Evolutionary conservation across 78 protist genomes (phyloP), one percentile per base, ranked within the genome.

Genomic region (Dictyostelium intermedium): DNA sequence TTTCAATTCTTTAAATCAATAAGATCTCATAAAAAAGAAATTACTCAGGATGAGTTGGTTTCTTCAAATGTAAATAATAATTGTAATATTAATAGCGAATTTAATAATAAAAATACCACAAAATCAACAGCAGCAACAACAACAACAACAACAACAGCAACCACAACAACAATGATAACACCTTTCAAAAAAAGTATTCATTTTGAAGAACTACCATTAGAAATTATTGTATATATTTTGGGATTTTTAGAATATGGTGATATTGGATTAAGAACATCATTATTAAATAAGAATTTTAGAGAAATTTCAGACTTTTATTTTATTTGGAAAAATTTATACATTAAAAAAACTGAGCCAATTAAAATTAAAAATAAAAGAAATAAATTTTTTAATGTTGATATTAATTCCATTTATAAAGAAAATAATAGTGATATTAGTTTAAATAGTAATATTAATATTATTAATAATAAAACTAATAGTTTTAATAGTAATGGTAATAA

Each of bases 241-340:
- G 50, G 87, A 1, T 89, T 35, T 80, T 60, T 89, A n/a, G 56
- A 61, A 8, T 80, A 14, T 32, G 73, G 32, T 25, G 87, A 78
- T 61, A 80, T 89, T n/a, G 25, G 82, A 5, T 32, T 37, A 14
- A 34, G 18, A 20, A 16, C 83, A 6, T 61, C 63, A 9, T 34
- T 63, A 39, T 41, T 89, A 53, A 89, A 89, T 47, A 78, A 39
- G 32, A 53, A 89, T 35, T 63, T 89, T 20, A 78, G 53, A 50
- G 87, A 80, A n/a, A 39, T 89, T 8, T 35, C 72, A 18, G 77
- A 43, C 3, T 39, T 69, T 23, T 89, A 63, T 35, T 30, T 70
- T 1, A 43, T 89, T 9, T 89, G 94, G 94, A 89, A 69, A 3
- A 18, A 18, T 14, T 69, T 89, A 9, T 89, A 89, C 32, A 20